Evolutionary conservation across 2,329 filamentous ascomycete genomes (phyloP).

Genomic region (Colletotrichum tropicicola): DNA sequence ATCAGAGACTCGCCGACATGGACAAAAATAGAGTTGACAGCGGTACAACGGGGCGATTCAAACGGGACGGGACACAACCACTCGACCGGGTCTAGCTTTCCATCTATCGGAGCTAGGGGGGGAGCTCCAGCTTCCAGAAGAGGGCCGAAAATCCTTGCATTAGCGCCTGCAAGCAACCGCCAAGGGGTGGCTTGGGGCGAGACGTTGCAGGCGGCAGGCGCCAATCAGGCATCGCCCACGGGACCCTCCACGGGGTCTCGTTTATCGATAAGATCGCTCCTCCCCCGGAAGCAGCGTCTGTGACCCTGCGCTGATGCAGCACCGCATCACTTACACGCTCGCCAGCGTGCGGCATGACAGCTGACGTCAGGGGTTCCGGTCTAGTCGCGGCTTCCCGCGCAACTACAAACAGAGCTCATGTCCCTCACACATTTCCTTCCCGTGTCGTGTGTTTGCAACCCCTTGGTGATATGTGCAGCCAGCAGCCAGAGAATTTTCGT

Average conservation of each 20-base stretch:
- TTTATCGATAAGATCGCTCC: conserved; percentile 24
- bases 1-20: conserved; percentile 41
- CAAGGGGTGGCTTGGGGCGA: conserved; percentile 14
- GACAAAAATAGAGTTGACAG: conserved; percentile 29
- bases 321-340: background rate
- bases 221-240: conserved; percentile 7
- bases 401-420: conserved; percentile 27
- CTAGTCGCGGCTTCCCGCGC: conserved; percentile 19
- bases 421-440: conserved; percentile 5
- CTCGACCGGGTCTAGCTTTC: conserved; percentile 3
- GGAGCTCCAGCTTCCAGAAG: conserved; percentile 24
- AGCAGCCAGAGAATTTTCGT: background rate
- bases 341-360: conserved; percentile 17
- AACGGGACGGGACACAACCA: conserved; percentile 15
- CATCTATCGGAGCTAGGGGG: background rate
- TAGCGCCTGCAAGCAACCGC: conserved; percentile 26
- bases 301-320: conserved; percentile 24
- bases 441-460: conserved; percentile 13
- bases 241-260: background rate
- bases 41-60: background rate
- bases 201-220: background rate
- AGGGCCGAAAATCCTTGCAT: conserved; percentile 27
- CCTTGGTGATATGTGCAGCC: background rate
- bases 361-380: conserved; percentile 20
- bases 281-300: conserved; percentile 11